Conservation (phyloP, 257 asterid species). For the Thymus quinquecostatus region DNA sequence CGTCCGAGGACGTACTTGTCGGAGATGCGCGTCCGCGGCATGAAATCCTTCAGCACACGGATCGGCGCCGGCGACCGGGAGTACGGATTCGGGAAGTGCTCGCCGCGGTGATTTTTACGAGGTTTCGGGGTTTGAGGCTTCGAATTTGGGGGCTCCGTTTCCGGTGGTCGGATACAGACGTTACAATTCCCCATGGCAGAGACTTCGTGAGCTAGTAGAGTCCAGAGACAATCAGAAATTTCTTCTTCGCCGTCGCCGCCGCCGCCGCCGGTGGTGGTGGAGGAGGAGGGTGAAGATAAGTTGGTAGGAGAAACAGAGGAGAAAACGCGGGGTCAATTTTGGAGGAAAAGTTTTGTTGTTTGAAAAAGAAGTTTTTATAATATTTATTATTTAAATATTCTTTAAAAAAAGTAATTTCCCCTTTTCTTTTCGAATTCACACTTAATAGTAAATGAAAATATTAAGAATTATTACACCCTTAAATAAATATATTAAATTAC, state of each 20-base stretch:
- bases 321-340: slow-evolving; percentile 60
- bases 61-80: slow-evolving; percentile 57
- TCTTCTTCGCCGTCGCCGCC: slow-evolving; percentile 1
- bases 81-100: slow-evolving; percentile 66
- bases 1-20: slow-evolving; percentile 77
- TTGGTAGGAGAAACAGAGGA: not conserved
- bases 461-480: too few relatives aligned
- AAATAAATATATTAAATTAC: too few relatives aligned
- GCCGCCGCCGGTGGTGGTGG: slow-evolving; percentile 48
- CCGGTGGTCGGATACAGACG: slow-evolving; percentile 67
- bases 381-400: not conserved
- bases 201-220: not conserved
- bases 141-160: slow-evolving; percentile 35
- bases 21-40: slow-evolving; percentile 58
- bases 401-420: too few relatives aligned
- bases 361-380: slow-evolving; percentile 42
- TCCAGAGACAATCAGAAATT: not conserved
- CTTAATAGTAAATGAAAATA: not conserved
- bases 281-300: slow-evolving; percentile 24
- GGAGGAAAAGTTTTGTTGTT: slow-evolving; percentile 39
- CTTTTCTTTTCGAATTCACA: not conserved
- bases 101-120: slow-evolving; percentile 42
- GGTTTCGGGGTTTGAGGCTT: slow-evolving; percentile 43
- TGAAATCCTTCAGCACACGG: slow-evolving; percentile 66
- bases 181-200: slow-evolving; percentile 73